phyloP scores from a whole-genome alignment of 164 flowering plant genomes.

The Dillenia suffruticosa region DNA sequence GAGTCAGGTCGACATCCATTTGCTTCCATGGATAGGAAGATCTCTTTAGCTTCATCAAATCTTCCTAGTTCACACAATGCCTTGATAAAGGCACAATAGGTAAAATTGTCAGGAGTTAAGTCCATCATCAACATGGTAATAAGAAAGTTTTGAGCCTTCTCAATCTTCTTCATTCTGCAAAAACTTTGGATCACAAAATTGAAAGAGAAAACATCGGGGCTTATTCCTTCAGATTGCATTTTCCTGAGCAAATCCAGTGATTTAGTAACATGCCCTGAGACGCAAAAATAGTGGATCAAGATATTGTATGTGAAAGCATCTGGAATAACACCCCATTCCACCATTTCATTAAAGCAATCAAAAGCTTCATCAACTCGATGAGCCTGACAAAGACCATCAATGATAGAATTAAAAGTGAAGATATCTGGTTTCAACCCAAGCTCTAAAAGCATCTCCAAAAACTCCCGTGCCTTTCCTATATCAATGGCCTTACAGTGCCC shows the following conservation, averaged over 20 bases:
- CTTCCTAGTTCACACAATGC: constrained; percentile 47
- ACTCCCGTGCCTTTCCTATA: constrained; percentile 37
- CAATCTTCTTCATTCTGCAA: constrained; percentile 54
- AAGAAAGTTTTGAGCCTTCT: constrained; percentile 54
- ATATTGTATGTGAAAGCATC: constrained; percentile 66
- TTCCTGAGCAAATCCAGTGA: constrained; percentile 43
- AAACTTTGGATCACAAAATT: constrained; percentile 66
- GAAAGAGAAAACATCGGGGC: constrained; percentile 62
- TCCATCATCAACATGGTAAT: constrained; percentile 55
- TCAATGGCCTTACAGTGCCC: constrained; percentile 58
- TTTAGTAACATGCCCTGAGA: constrained; percentile 49
- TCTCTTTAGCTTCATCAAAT: constrained; percentile 54
- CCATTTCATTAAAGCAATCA: constrained; percentile 74
- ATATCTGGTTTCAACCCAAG: constrained; percentile 66
- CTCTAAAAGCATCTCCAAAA: constrained; percentile 59
- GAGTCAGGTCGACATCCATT: constrained; percentile 67
- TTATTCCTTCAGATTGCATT: constrained; percentile 60
- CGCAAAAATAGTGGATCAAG: constrained; percentile 61
- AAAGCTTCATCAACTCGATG: constrained; percentile 63
- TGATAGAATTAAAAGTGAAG: constrained; percentile 76
- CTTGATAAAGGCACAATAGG: constrained; percentile 58
- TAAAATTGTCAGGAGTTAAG: constrained; percentile 59
- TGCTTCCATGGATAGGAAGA: constrained; percentile 53
- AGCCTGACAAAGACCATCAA: constrained; percentile 72
- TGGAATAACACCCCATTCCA: constrained; percentile 74